Evolutionary conservation across 805 yeast genomes (phyloP).

Genomic region (Candida pini): DNA sequence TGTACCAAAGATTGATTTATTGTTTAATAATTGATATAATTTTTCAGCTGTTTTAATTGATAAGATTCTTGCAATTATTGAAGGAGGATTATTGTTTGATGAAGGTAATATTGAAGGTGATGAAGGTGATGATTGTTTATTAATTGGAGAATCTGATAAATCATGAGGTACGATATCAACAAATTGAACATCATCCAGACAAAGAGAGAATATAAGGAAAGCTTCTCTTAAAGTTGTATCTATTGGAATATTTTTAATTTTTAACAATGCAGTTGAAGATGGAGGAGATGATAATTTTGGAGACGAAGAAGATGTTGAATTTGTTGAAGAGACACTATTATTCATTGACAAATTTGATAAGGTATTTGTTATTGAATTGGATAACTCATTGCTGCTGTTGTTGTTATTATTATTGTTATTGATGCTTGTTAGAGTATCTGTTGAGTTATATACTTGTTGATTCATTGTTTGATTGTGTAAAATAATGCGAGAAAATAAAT

Average conservation of each 20-base stretch:
- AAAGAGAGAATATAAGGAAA: constrained; percentile 59
- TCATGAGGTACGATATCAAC: constrained; percentile 25
- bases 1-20: constrained; percentile 44
- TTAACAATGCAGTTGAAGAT: constrained; percentile 23
- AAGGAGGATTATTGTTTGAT: too few species aligned
- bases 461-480: too few species aligned
- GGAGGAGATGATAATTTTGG: constrained; percentile 2
- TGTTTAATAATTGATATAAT: constrained; percentile 37
- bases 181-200: constrained; percentile 49
- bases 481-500: too few species aligned
- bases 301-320: constrained; percentile 5
- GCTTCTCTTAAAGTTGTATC: constrained; percentile 67
- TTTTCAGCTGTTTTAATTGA: constrained; percentile 38
- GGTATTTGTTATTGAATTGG: constrained; percentile 4
- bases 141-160: constrained; percentile 13
- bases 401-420: constrained; percentile 5
- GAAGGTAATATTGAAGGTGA: constrained; percentile 5
- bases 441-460: too few species aligned
- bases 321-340: constrained; percentile 3
- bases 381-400: constrained; percentile 5
- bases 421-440: constrained; percentile 11
- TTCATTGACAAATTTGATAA: constrained; percentile 13
- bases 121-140: constrained; percentile 12
- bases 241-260: constrained; percentile 52
- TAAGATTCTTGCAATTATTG: constrained; percentile 40